phyloP scores from a whole-genome alignment of 176 grass and related monocot species.

The Puya raimondii region DNA sequence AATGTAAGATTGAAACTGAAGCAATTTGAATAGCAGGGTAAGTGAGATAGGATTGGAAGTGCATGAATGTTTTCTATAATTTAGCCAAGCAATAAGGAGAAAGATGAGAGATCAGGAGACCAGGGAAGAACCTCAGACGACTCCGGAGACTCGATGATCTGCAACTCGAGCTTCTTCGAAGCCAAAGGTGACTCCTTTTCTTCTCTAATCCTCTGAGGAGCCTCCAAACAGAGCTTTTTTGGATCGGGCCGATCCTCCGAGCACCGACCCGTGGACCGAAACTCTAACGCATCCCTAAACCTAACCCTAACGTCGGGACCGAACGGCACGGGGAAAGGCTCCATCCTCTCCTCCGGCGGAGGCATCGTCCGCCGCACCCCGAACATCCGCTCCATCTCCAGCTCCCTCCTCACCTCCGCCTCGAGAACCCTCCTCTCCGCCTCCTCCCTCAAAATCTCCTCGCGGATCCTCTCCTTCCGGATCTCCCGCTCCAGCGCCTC shows the following conservation, averaged over 20 bases:
- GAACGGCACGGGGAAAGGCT: not conserved
- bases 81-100: not conserved
- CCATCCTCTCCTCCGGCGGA: not conserved
- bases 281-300: not conserved
- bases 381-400: constrained; percentile 15
- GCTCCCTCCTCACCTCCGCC: constrained; percentile 31
- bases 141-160: not conserved
- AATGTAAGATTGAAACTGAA: no score
- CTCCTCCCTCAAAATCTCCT: constrained; percentile 27
- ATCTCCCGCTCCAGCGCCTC: constrained; percentile 13
- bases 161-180: not conserved
- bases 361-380: not conserved
- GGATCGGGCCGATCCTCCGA: not conserved
- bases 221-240: not conserved
- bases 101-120: not conserved
- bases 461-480: constrained; percentile 27
- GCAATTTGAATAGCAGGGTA: no score
- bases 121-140: not conserved
- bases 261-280: not conserved
- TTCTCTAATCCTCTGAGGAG: not conserved
- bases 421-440: constrained; percentile 18
- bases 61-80: not conserved
- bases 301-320: not conserved
- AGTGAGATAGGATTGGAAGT: not conserved
- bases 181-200: not conserved